Evolutionary conservation across 2,329 filamentous ascomycete species (phyloP).

Genomic region (Eutypa lata): DNA sequence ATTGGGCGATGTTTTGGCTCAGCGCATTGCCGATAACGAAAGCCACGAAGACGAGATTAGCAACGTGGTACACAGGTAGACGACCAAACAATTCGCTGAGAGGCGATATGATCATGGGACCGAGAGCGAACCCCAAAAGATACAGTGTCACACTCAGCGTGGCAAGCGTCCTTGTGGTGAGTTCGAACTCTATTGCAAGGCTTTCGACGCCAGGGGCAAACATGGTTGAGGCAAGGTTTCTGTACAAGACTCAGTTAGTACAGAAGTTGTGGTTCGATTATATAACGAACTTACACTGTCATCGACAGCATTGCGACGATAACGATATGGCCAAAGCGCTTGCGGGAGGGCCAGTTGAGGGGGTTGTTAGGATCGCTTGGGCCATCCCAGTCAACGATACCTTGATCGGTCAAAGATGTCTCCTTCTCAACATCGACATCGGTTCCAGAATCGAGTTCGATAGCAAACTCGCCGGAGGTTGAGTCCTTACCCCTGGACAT

Average conservation of each 20-base stretch:
- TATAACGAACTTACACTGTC: not conserved
- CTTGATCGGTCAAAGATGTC: not conserved
- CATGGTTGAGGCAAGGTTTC: constrained; percentile 15
- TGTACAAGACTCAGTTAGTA: not conserved
- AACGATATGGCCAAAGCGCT: not conserved
- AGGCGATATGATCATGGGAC: constrained; percentile 12
- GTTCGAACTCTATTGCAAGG: constrained; percentile 13
- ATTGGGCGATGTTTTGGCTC: constrained; percentile 9
- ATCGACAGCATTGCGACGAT: not conserved
- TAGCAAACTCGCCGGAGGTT: too few relatives aligned
- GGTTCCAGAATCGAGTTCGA: too few relatives aligned
- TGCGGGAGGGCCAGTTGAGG: constrained; percentile 1
- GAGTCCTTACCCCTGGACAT: too few relatives aligned
- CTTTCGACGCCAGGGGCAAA: constrained; percentile 14
- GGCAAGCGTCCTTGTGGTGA: constrained; percentile 8
- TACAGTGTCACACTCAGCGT: constrained; percentile 14
- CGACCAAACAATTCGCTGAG: constrained; percentile 19
- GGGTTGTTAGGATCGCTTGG: constrained; percentile 1
- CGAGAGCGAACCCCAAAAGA: constrained; percentile 13
- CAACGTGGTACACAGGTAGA: constrained; percentile 9
- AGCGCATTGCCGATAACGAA: constrained; percentile 15
- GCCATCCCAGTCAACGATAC: constrained; percentile 5
- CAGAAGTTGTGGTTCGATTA: not conserved
- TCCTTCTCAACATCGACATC: too few relatives aligned
- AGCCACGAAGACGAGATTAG: constrained; percentile 13